Conservation (phyloP, 805 yeast genomes). For the Kurtzmaniella fragi region DNA sequence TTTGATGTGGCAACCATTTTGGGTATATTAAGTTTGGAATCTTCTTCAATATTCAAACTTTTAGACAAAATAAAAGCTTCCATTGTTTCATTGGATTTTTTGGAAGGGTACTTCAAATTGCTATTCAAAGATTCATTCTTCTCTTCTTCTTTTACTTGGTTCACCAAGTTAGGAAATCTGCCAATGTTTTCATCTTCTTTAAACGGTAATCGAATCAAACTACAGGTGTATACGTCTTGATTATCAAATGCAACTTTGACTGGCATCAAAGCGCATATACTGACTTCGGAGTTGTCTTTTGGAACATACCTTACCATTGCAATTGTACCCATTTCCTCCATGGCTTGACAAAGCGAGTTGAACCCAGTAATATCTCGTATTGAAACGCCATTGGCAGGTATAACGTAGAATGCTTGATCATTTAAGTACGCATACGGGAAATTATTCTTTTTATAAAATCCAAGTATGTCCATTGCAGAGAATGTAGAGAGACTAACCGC, state of each 20-base stretch:
- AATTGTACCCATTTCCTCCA: conserved; percentile 42
- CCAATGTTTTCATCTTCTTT: conserved; percentile 70
- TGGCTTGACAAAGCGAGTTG: conserved; percentile 36
- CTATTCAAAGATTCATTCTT: conserved; percentile 3
- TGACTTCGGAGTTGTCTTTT: conserved; percentile 42
- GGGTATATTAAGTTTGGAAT: background rate
- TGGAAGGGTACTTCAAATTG: conserved; percentile 4
- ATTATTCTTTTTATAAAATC: conserved; percentile 42
- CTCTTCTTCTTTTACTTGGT: conserved; percentile 5
- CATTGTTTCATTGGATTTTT: conserved; percentile 19
- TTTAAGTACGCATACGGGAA: conserved; percentile 58
- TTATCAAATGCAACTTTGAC: conserved; percentile 15
- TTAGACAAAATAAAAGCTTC: conserved; percentile 24
- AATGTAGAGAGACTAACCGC: conserved; percentile 38
- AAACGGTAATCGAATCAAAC: conserved; percentile 58
- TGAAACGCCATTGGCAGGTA: conserved; percentile 31
- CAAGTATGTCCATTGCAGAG: conserved; percentile 61
- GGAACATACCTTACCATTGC: conserved; percentile 64
- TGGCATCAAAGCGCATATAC: conserved; percentile 53
- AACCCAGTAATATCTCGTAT: conserved; percentile 30
- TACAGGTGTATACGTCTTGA: conserved; percentile 33
- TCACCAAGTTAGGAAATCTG: conserved; percentile 32
- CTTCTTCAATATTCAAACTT: conserved; percentile 16
- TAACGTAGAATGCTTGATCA: conserved; percentile 54
- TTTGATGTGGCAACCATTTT: background rate